Conservation (phyloP, 805 yeast genomes). For the Zygosaccharomyces pseudorouxii region DNA sequence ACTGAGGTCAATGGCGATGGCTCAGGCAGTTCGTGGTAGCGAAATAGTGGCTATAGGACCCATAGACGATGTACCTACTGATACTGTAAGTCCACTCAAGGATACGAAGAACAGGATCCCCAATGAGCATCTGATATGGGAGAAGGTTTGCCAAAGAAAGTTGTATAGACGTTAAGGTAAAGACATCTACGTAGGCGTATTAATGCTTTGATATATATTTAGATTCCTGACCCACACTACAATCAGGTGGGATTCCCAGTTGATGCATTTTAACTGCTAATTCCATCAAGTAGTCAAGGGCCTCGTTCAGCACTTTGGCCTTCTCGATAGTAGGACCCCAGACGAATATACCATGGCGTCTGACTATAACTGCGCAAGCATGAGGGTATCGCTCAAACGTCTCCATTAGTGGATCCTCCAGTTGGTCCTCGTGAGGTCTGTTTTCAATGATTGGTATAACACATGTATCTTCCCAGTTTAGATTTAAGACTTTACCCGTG, state of each 20-base stretch:
- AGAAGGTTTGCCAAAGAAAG: slow-evolving; percentile 19
- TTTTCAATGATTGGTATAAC: slow-evolving; percentile 89
- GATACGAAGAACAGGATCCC: slow-evolving; percentile 25
- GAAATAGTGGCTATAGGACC: slow-evolving; percentile 33
- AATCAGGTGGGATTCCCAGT: slow-evolving; percentile 54
- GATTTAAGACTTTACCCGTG: slow-evolving; percentile 47
- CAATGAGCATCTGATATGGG: slow-evolving; percentile 31
- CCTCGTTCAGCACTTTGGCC: slow-evolving; percentile 90
- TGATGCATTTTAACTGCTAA: slow-evolving; percentile 78
- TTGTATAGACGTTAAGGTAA: not conserved
- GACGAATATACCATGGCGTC: slow-evolving; percentile 93
- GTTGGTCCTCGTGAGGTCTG: slow-evolving; percentile 81
- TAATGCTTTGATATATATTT: slow-evolving; percentile 19
- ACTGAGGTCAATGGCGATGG: slow-evolving; percentile 21
- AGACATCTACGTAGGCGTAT: not conserved
- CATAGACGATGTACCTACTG: slow-evolving; percentile 13
- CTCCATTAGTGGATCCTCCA: slow-evolving; percentile 58
- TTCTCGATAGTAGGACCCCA: slow-evolving; percentile 94
- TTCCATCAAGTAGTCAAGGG: slow-evolving; percentile 83
- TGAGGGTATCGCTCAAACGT: slow-evolving; percentile 70
- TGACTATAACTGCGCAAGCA: slow-evolving; percentile 79
- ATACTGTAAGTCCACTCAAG: slow-evolving; percentile 20
- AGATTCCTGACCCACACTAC: slow-evolving; percentile 35
- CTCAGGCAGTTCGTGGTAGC: slow-evolving; percentile 31
- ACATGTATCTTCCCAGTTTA: slow-evolving; percentile 68